phyloP scores from a whole-genome alignment of 352 stramenopile genomes.

The Phytophthora agathidicida region DNA sequence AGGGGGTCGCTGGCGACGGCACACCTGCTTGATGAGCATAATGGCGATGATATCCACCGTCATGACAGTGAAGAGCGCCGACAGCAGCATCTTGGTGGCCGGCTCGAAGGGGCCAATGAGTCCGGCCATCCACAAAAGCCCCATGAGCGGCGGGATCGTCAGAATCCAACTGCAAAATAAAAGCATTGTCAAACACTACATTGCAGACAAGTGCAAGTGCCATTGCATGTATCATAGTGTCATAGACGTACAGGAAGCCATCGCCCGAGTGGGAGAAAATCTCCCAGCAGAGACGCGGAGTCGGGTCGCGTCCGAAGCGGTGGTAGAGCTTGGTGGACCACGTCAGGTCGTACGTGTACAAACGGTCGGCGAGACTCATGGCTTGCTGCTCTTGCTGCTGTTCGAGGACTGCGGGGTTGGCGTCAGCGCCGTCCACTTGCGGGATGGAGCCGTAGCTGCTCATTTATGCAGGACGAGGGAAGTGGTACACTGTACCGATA shows the following conservation, averaged over 20 bases:
- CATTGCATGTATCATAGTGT: not conserved
- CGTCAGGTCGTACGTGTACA: constrained; percentile 82
- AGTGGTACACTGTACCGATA: constrained; percentile 27
- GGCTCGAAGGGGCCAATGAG: constrained; percentile 38
- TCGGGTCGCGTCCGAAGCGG: constrained; percentile 56
- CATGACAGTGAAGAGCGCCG: constrained; percentile 44
- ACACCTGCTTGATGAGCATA: constrained; percentile 77
- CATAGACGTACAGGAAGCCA: constrained; percentile 75
- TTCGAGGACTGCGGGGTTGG: constrained; percentile 21
- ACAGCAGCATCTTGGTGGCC: constrained; percentile 45
- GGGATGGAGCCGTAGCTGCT: constrained; percentile 38
- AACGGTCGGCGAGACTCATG: constrained; percentile 62
- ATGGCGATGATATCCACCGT: constrained; percentile 80
- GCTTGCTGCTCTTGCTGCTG: constrained; percentile 14
- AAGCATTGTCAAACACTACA: constrained; percentile 7
- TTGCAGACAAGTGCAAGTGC: not conserved
- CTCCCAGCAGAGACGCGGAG: constrained; percentile 66
- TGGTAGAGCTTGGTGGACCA: constrained; percentile 75
- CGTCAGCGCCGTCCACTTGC: constrained; percentile 27
- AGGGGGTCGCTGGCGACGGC: constrained; percentile 74
- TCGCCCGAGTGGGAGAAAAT: constrained; percentile 83
- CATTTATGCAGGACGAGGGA: constrained; percentile 20
- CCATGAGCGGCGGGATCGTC: constrained; percentile 46
- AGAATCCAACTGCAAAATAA: constrained; percentile 39
- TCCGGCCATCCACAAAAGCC: constrained; percentile 38